Evolutionary conservation across 768 basidiomycete species (phyloP).

Genomic region (Amanita thiersii): DNA sequence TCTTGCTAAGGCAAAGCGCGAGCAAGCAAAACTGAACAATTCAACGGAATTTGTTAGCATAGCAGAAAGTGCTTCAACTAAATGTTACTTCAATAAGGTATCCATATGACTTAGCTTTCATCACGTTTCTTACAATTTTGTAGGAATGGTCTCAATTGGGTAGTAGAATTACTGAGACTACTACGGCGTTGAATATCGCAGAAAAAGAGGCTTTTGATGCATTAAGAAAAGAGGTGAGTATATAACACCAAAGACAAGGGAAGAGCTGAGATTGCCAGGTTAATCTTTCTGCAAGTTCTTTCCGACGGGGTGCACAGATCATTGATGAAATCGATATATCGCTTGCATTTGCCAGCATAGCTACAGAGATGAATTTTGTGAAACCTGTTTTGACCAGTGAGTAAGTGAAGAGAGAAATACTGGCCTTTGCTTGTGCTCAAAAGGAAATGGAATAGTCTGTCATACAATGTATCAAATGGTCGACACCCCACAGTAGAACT

Average conservation of each 20-base stretch:
- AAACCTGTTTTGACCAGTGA: constrained; percentile 61
- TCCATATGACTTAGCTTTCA: constrained; percentile 9
- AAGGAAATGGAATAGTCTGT: constrained; percentile 25
- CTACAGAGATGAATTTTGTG: constrained; percentile 68
- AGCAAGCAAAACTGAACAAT: constrained; percentile 38
- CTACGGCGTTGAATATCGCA: constrained; percentile 37
- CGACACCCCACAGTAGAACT: constrained; percentile 93
- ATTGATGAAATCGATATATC: constrained; percentile 86
- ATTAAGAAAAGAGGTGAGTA: constrained; percentile 55
- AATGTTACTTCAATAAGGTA: constrained; percentile 62
- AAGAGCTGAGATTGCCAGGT: constrained; percentile 36
- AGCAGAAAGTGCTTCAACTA: constrained; percentile 57
- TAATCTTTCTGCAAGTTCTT: constrained; percentile 38
- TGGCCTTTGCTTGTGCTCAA: neutral
- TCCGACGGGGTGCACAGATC: constrained; percentile 71
- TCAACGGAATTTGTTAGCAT: constrained; percentile 48
- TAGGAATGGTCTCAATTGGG: constrained; percentile 76
- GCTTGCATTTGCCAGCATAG: constrained; percentile 74
- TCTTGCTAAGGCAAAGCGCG: constrained; percentile 55
- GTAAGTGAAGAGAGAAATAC: constrained; percentile 32
- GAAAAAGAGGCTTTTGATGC: constrained; percentile 71
- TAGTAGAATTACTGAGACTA: constrained; percentile 53
- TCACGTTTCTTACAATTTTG: neutral
- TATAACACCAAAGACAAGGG: neutral
- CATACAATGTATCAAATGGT: constrained; percentile 67